Evolutionary conservation across 108 stramenopile species (phyloP).

Genomic region (Fistulifera pelliculosa): DNA sequence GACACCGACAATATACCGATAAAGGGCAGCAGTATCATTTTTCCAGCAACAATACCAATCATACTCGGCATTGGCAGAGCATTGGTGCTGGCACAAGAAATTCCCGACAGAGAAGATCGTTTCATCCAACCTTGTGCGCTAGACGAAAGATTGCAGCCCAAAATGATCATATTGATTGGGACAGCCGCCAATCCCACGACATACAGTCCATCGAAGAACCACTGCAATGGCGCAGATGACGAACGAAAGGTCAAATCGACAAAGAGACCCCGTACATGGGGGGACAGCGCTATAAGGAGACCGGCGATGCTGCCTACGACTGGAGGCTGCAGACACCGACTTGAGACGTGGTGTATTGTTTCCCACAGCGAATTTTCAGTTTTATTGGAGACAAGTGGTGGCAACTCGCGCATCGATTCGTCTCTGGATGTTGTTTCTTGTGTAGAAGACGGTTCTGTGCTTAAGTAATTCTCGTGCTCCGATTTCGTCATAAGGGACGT

Average conservation of each 20-base stretch:
- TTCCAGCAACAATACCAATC: constrained; percentile 55
- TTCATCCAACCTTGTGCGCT: neutral
- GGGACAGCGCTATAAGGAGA: constrained; percentile 59
- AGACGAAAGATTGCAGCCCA: constrained; percentile 70
- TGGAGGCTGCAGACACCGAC: constrained; percentile 63
- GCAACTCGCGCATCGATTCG: too few relatives aligned
- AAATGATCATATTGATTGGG: constrained; percentile 85
- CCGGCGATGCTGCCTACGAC: constrained; percentile 66
- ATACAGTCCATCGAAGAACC: constrained; percentile 82
- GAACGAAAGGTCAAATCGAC: constrained; percentile 56
- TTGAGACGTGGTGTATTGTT: constrained; percentile 11
- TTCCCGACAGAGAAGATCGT: neutral
- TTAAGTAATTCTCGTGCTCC: too few relatives aligned
- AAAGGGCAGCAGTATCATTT: constrained; percentile 78
- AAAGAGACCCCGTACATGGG: constrained; percentile 52
- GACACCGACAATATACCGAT: constrained; percentile 48
- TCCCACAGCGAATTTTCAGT: too few relatives aligned
- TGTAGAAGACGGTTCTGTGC: too few relatives aligned
- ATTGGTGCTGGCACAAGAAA: neutral
- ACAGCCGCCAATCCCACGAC: constrained; percentile 72
- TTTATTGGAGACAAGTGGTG: too few relatives aligned
- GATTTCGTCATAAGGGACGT: too few relatives aligned
- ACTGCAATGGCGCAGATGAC: constrained; percentile 64
- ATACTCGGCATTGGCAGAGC: constrained; percentile 41
- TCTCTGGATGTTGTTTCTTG: too few relatives aligned